Conservation (phyloP, 2,329 filamentous ascomycete species). For the Curvularia sp. region DNA sequence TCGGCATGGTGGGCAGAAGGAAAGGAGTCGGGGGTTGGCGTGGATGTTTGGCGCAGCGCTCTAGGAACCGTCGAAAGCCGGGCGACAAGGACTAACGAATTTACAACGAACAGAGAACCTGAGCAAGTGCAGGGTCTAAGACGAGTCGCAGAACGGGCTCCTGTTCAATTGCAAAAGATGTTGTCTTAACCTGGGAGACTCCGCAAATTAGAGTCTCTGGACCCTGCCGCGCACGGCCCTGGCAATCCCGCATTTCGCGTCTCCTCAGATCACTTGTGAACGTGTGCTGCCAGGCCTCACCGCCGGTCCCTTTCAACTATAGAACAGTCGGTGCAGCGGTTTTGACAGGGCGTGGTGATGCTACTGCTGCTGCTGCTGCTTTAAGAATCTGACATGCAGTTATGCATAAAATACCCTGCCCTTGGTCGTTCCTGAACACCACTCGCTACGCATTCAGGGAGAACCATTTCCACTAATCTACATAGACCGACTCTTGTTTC, state of each 20-base stretch:
- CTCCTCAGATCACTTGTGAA: constrained; percentile 7
- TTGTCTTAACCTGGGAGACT: constrained; percentile 8
- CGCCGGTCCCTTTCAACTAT: not conserved
- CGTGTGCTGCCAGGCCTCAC: not conserved
- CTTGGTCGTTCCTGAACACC: not conserved
- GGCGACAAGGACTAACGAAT: constrained; percentile 15
- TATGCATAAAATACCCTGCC: not conserved
- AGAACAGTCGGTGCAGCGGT: not conserved
- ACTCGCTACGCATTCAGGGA: not conserved
- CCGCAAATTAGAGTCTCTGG: constrained; percentile 18
- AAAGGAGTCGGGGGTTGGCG: constrained; percentile 22
- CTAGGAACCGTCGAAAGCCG: constrained; percentile 8
- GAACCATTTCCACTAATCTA: not conserved
- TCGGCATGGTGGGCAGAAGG: constrained; percentile 43
- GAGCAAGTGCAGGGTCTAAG: not conserved
- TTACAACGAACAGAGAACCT: not conserved
- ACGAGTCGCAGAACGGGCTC: not conserved
- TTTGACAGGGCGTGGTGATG: not conserved
- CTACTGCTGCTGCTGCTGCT: too few relatives aligned
- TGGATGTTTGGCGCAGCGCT: constrained; percentile 13
- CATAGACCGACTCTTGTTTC: not conserved
- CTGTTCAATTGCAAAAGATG: constrained; percentile 7
- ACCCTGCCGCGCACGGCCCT: constrained; percentile 19
- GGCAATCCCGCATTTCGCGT: constrained; percentile 12
- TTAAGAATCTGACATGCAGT: not conserved